Base-by-base conservation (phyloP, 805 yeast species). In the Cyberlindnera xishuangbannaensis region DNA sequence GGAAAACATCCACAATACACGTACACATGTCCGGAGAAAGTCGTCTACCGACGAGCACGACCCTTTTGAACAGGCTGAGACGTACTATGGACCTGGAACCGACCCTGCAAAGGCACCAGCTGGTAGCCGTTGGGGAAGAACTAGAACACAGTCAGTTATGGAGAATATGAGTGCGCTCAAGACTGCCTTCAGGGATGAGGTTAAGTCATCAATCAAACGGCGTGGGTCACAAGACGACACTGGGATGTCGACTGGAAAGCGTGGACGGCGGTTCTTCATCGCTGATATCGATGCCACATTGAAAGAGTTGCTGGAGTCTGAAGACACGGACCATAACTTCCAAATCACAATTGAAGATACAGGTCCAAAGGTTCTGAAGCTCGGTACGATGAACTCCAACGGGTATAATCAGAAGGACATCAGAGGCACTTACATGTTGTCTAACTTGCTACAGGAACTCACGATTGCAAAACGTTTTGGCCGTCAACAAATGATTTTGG, bases 371-470 rank as follows among this genome's bases (percentile, higher is more conserved):
- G 85, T 79, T n/a, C 61, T 83, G 39, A 71, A 73, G 46, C 64
- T 84, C 11, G 92, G 92, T 7, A 85, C 97, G 3, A 85, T 79
- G 23, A 83, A 83, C 52, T 85, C 95, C 4, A 75, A 78, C 48
- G 97, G 96, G 2, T 84, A 61, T 60, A 78, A 74, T 24, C 78
- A 73, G 45, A 71, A 72, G 34, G 83, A 79, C 40, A 69, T 87
- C 36, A 64, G 95, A 39, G 97, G 97, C 4, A 87, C 95, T 0
- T 87, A 87, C 52, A 83, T 83, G 88, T 61, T 87, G 30, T 79
- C 92, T 0, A 88, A 88, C 56, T 59, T 88, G 25, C 65, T 87
- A 36, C 96, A 87, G 61, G 97, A 87, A 58, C 65, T 87, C 44
- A 85, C 95, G 1, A 76, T 86, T 40, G 96, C 96, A 11, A 76